Base-by-base conservation (phyloP, 495 filamentous ascomycete genomes). In the Acidomyces sp. region DNA sequence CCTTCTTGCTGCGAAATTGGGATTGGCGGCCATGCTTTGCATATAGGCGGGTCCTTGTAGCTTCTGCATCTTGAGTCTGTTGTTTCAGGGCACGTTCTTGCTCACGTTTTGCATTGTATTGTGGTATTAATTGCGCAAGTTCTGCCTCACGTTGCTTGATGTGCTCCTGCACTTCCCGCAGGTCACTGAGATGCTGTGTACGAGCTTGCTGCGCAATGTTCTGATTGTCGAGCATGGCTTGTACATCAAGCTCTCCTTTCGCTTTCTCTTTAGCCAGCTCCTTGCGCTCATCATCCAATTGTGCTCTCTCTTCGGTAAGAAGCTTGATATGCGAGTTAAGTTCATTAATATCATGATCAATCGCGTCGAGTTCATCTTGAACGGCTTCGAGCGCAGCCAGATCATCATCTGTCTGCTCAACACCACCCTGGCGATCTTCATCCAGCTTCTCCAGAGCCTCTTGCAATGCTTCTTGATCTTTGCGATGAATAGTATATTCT, bases 1-100 rank as follows among this genome's bases (percentile, higher is more conserved):
- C 85, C 2, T 70, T 73, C 60, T 93, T 93, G 53, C 71, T 88
- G 54, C 72, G 80, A 62, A 93, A 96, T 40, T 82, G 80, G 22
- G 78, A 76, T 55, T 80, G 85, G n/a, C 87, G 77, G 27, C 84
- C 82, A 60, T 96, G 92, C 59, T 99, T 99, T 34, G 82, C 84
- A 51, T 94, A 86, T 12, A 99, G 67, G 19, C 87, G 77, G 49
- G 81, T 79, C 28, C 85, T 68, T 1, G 68, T 71, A 6, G 76
- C 77, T 55, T 90, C 81, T 4, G 83, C 83, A 26, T 79, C 69
- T 15, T 79, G 77, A 3, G 95, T 68, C 32, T 81, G 71, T 22
- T 76, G 58, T 49, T 74, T 80, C 22, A 85, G 64, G 4, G 65
- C 63, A 10, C 67, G 66, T 55, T 96, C 90, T 38, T 90, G 68